Evolutionary conservation across 345 rosid genomes (phyloP).

Genomic region (Fremontodendron californicum): DNA sequence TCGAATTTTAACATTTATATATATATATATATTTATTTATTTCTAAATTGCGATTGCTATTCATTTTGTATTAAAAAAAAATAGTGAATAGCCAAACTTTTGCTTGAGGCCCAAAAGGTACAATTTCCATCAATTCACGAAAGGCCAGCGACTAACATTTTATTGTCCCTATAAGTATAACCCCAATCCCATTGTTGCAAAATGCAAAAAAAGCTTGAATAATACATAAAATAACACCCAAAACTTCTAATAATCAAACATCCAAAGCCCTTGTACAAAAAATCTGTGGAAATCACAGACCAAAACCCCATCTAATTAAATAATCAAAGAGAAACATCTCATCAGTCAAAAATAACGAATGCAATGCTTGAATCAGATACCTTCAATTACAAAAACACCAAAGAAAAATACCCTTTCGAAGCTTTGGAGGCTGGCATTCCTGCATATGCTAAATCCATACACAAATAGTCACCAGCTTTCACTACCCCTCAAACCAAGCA

Average conservation of each 20-base stretch:
- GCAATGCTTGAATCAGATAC: conserved; percentile 11
- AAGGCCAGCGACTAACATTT: neutral
- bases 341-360: neutral
- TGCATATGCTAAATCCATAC: conserved; percentile 19
- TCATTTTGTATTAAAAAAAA: too few relatives aligned
- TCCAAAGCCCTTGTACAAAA: neutral
- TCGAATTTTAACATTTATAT: too few relatives aligned
- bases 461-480: conserved; percentile 2
- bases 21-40: too few relatives aligned
- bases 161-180: too few relatives aligned
- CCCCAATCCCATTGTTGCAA: neutral
- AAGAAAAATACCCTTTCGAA: conserved; percentile 14
- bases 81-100: neutral
- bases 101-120: neutral
- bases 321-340: neutral
- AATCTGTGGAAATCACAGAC: neutral
- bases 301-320: neutral
- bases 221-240: neutral
- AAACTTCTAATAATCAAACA: neutral
- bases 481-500: conserved; percentile 8
- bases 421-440: conserved; percentile 21
- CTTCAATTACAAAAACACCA: neutral
- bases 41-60: too few relatives aligned
- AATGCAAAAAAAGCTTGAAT: neutral
- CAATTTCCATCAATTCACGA: neutral